Evolutionary conservation across 108 stramenopile species (phyloP), one percentile per base, ranked within the genome.

Genomic region (Stephanodiscus minutulus): DNA sequence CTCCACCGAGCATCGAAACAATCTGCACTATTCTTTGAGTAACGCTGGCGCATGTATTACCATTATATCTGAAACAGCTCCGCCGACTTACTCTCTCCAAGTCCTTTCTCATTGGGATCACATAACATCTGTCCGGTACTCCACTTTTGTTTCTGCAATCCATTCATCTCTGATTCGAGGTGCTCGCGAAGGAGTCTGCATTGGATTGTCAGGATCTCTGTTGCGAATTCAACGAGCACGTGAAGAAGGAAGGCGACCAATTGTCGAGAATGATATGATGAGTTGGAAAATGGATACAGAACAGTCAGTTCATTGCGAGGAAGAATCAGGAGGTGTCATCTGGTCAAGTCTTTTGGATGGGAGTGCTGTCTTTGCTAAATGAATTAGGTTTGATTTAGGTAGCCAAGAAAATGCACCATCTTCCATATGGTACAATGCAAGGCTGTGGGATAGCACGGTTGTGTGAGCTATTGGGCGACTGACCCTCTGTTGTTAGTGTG

Each of bases 121-220:
- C 18, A 33, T n/a, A n/a, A n/a, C 77, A 17, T 50, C 71, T n/a
- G 25, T 50, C 10, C 60, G 62, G 43, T 66, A 50, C 50, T 17
- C 79, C 35, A 47, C 62, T 15, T 64, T 68, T 33, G 64, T 57
- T 55, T 72, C 77, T 60, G 76, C 73, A n/a, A 55, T 85, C 28
- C 84, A 60, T 55, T 70, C 53, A 18, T 61, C 79, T 15, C 56
- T 90, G 63, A 53, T 79, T 37, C 72, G 84, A 20, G 88, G 86
- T 5, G 86, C 86, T 37, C 78, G 79, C 25, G 76, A 81, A 44
- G 74, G 83, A 31, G 53, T 82, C 44, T 60, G 71, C 39, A 81
- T 48, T 17, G 91, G 88, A 77, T 55, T 89, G 21, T 89, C 91
- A 13, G 85, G 85, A 18, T 87, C 91, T 12, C 50, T 92, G 70